Evolutionary conservation across 1,139 yeast genomes (phyloP).

Genomic region (Pichia inconspicua): DNA sequence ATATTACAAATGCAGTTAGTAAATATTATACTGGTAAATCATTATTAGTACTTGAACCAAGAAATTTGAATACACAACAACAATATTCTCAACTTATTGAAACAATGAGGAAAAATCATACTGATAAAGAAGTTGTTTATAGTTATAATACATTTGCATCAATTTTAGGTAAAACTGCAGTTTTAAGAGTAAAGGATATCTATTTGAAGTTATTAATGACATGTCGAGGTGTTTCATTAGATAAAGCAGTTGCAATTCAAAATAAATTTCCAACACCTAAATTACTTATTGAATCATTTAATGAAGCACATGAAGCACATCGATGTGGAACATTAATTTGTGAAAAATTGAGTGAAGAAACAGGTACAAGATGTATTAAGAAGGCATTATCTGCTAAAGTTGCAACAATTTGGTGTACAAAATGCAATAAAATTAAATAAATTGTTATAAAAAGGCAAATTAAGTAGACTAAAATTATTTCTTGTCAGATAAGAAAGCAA

Average conservation of each 20-base stretch:
- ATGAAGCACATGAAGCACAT: constrained; percentile 16
- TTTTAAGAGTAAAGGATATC: constrained; percentile 68
- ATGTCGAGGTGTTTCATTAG: constrained; percentile 71
- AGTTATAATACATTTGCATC: constrained; percentile 58
- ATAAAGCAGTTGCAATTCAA: constrained; percentile 77
- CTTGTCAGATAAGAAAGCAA: constrained; percentile 31
- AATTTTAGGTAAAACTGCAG: constrained; percentile 60
- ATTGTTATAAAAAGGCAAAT: too few species aligned
- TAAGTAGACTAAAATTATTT: not conserved
- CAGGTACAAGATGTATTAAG: constrained; percentile 40
- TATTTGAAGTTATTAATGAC: constrained; percentile 73
- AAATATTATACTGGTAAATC: constrained; percentile 31
- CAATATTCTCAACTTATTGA: constrained; percentile 40
- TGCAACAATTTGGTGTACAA: constrained; percentile 53
- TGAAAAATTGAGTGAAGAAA: constrained; percentile 40
- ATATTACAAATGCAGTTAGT: constrained; percentile 46
- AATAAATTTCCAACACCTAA: constrained; percentile 56
- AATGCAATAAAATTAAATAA: not conserved
- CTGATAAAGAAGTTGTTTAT: constrained; percentile 44
- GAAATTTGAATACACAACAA: constrained; percentile 41
- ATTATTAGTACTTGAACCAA: constrained; percentile 44
- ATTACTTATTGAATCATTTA: constrained; percentile 40
- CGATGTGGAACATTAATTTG: constrained; percentile 36
- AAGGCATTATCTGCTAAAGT: constrained; percentile 48
- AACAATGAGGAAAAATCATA: constrained; percentile 40